Base-by-base conservation (phyloP, 179 eudicot genomes). In the Silene coronaria region DNA sequence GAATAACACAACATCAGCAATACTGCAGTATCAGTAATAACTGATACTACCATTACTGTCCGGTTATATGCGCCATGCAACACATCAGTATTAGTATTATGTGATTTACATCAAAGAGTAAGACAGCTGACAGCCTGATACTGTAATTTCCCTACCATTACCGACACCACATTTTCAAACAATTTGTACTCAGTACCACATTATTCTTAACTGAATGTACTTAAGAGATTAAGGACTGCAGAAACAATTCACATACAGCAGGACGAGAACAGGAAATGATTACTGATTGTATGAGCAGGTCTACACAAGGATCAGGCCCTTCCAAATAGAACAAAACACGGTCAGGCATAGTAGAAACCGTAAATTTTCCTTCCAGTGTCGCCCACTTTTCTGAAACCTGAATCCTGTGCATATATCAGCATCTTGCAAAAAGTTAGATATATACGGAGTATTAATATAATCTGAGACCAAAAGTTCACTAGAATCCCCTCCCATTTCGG, bases 271-370 rank as follows among this genome's bases (percentile, higher is more conserved):
- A 84, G 42, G 88, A 80, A 21, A 95, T 75, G n/a, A 64, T 74
- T 6, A 90, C 93, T 61, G 97, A 90, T 73, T 82, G 81, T 75
- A 95, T 80, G 82, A 89, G 91, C 62, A 92, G 59, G 75, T 95
- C 91, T 5, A 88, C 80, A 21, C 97, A 95, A 79, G 97, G 85
- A 64, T 90, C 79, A 53, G 99, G 97, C 24, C 99, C 97, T 86
- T 92, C 99, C 69, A 95, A 66, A 75, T 89, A 92, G 67, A 95
- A 85, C 68, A 89, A 81, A 77, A 80, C 89, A 34, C 86, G 79
- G 13, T 82, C 62, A 17, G 97, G 95, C 80, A 84, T 67, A 38
- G 77, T 78, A 73, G 90, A 45, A 21, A 95, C 77, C 19, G 84
- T 77, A 72, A 95, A 95, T 45, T 80, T 84, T 68, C 99, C 99